Percentiles rank a stretch among this genome's conserved stretches.
Evolutionary conservation across 176 grass and related monocot genomes (phyloP).

Genomic region (Oryza meyeriana): DNA sequence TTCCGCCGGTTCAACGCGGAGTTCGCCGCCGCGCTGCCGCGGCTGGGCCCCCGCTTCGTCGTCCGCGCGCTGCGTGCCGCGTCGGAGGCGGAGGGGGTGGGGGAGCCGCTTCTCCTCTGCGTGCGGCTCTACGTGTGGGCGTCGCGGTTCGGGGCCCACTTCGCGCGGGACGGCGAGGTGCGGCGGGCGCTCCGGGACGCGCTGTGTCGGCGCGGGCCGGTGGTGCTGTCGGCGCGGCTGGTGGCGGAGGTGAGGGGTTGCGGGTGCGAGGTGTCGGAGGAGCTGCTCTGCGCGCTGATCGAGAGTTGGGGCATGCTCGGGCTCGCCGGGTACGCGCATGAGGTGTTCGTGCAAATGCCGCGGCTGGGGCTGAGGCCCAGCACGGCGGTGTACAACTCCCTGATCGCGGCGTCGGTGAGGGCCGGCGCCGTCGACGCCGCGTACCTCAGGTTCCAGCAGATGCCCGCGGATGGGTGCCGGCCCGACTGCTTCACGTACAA

Average conservation of each 20-base stretch:
- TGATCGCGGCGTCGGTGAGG: conserved; percentile 62
- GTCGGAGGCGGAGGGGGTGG: conserved; percentile 7
- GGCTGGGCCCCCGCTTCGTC: conserved; percentile 44
- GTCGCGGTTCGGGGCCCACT: conserved; percentile 45
- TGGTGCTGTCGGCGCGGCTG: conserved; percentile 52
- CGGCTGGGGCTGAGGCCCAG: conserved; percentile 48
- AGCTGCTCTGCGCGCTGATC: conserved; percentile 63
- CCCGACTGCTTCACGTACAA: conserved; percentile 84
- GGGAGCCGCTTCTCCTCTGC: conserved; percentile 35
- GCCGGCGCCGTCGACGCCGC: conserved; percentile 58
- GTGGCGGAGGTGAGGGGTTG: conserved; percentile 54
- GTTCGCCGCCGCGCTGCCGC: conserved; percentile 29
- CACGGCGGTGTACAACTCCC: conserved; percentile 63
- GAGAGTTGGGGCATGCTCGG: conserved; percentile 69
- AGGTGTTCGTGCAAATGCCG: conserved; percentile 78
- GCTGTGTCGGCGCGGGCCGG: conserved; percentile 66
- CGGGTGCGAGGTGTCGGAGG: conserved; percentile 66
- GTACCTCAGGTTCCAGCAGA: conserved; percentile 92
- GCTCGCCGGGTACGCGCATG: conserved; percentile 65
- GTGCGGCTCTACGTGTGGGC: conserved; percentile 81
- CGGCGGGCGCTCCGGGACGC: conserved; percentile 53
- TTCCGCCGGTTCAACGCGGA: conserved; percentile 55
- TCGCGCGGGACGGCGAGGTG: conserved; percentile 58
- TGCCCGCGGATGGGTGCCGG: conserved; percentile 51
- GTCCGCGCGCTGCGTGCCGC: conserved; percentile 44